Conservation (phyloP, 495 filamentous ascomycete genomes). For the Penicillium dipodomyicola region DNA sequence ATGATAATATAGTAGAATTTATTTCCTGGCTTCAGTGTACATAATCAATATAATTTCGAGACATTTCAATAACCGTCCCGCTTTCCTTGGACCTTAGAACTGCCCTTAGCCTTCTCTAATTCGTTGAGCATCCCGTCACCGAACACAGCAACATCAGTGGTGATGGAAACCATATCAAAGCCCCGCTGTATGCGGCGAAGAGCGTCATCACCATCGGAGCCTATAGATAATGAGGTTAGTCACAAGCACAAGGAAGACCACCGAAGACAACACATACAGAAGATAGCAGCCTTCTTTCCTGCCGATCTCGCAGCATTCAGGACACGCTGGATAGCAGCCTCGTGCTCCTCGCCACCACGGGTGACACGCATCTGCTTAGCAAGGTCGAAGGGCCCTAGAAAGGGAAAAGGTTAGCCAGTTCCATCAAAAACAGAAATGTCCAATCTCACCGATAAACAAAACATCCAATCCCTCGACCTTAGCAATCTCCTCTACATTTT, state of each 20-base stretch:
- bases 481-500: constrained; percentile 51
- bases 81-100: constrained; percentile 9
- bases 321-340: constrained; percentile 64
- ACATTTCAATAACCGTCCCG: constrained; percentile 4
- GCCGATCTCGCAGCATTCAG: constrained; percentile 59
- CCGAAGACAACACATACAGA: constrained; percentile 45
- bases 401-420: not conserved
- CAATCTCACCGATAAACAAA: constrained; percentile 38
- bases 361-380: constrained; percentile 39
- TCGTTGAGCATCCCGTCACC: constrained; percentile 35
- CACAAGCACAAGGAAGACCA: not conserved
- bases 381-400: constrained; percentile 55
- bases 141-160: constrained; percentile 58
- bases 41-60: not conserved
- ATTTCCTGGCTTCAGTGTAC: constrained; percentile 1
- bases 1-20: not conserved
- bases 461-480: constrained; percentile 45
- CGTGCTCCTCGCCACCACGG: constrained; percentile 41
- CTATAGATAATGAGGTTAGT: constrained; percentile 14
- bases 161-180: constrained; percentile 73
- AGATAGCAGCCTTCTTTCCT: constrained; percentile 77
- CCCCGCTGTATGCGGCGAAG: constrained; percentile 61
- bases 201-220: constrained; percentile 61
- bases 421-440: not conserved
- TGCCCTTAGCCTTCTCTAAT: constrained; percentile 33